These are phyloP conservation scores for Thuidium tamariscinum DNA, from an alignment of 225 moss, liverwort and hornwort genomes.

Conservation along the genomic window DNA sequence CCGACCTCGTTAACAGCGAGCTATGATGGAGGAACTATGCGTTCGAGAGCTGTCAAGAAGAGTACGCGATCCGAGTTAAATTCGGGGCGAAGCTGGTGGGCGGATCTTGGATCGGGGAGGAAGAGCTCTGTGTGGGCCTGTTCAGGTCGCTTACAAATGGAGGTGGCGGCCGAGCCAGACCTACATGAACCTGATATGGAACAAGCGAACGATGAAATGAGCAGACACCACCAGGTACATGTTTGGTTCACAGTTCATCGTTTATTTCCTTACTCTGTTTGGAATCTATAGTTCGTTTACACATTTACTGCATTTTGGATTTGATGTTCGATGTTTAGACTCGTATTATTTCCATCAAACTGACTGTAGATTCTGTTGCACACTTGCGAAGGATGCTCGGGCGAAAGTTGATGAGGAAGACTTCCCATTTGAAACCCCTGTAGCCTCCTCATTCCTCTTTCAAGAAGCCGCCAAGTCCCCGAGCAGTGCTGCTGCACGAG, in stretches of 20 bases:
- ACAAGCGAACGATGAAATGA: constrained; percentile 14
- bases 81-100: constrained; percentile 37
- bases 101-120: constrained; percentile 23
- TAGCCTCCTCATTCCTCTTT: constrained; percentile 37
- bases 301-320: not conserved
- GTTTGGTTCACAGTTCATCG: not conserved
- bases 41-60: constrained; percentile 3
- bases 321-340: not conserved
- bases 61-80: constrained; percentile 7
- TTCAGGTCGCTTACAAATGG: constrained; percentile 30
- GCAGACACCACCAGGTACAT: constrained; percentile 12
- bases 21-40: constrained; percentile 18
- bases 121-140: constrained; percentile 6
- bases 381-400: constrained; percentile 7
- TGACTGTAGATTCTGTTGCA: not conserved
- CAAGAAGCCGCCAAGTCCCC: constrained; percentile 1
- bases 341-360: not conserved
- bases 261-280: not conserved
- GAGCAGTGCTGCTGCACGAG: not conserved
- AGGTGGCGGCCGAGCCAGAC: constrained; percentile 31
- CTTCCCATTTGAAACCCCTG: constrained; percentile 34
- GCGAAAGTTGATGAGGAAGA: constrained; percentile 29
- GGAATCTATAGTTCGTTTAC: not conserved
- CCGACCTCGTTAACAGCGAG: constrained; percentile 21
- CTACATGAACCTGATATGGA: constrained; percentile 39